A percentile compares a stretch with the other conserved stretches of the same genome.
These are phyloP conservation scores for Filobasidium floriforme DNA, from an alignment of 768 basidiomycete species.

Conservation along the genomic window DNA sequence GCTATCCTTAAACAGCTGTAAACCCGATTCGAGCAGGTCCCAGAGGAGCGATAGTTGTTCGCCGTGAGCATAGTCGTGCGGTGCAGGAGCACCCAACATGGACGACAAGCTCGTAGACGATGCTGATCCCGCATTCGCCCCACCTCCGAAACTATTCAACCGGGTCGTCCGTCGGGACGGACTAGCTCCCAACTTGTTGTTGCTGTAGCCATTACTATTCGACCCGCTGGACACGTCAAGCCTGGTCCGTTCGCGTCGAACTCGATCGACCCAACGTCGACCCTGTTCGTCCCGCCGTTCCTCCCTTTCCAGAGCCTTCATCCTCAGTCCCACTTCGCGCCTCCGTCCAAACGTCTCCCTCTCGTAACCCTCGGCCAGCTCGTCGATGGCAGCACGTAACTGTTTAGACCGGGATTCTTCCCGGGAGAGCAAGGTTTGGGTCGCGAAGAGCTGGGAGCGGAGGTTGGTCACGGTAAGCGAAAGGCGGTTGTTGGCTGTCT, in stretches of 20 bases:
- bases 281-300: conserved; percentile 33
- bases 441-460: conserved; percentile 28
- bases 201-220: conserved; percentile 11
- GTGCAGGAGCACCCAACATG: conserved; percentile 1
- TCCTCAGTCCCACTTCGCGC: conserved; percentile 40
- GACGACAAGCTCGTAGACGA: conserved; percentile 18
- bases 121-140: conserved; percentile 1
- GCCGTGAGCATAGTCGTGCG: conserved; percentile 10
- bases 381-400: conserved; percentile 35
- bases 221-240: conserved; percentile 13
- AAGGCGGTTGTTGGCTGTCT: conserved; percentile 36
- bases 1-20: conserved; percentile 13
- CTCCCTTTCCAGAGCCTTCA: conserved; percentile 33
- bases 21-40: conserved; percentile 25
- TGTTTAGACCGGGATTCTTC: conserved; percentile 28
- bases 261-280: conserved; percentile 37
- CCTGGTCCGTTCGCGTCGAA: conserved; percentile 26
- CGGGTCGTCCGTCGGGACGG: background rate
- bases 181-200: conserved; percentile 1
- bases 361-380: conserved; percentile 36
- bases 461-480: conserved; percentile 37
- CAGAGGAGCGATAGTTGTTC: conserved; percentile 19
- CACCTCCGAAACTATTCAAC: background rate
- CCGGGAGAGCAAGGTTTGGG: conserved; percentile 24
- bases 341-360: conserved; percentile 43